Evolutionary conservation across 2,329 filamentous ascomycete species (phyloP).

Genomic region (Fusarium lateritium): DNA sequence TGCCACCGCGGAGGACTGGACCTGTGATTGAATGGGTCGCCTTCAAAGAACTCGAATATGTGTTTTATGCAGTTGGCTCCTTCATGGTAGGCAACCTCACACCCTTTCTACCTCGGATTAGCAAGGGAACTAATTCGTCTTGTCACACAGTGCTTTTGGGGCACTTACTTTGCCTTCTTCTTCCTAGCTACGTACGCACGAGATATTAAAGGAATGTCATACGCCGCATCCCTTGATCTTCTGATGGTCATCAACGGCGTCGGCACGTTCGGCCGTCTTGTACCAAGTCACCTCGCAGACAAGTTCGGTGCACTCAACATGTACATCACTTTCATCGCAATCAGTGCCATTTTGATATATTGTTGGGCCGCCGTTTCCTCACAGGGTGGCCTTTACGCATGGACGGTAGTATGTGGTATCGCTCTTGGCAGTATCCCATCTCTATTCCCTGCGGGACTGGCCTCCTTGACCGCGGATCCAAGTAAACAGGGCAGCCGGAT

Average conservation of each 20-base stretch:
- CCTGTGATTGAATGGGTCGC: conserved; percentile 12
- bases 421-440: conserved; percentile 72
- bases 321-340: not conserved
- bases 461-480: conserved; percentile 67
- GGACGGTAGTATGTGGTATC: conserved; percentile 74
- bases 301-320: conserved; percentile 8
- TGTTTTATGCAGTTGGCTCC: conserved; percentile 4
- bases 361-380: conserved; percentile 70
- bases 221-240: conserved; percentile 2
- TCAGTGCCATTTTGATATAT: conserved; percentile 7
- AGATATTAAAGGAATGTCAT: not conserved
- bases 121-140: not conserved
- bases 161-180: conserved; percentile 20
- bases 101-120: too few relatives aligned
- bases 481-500: conserved; percentile 60
- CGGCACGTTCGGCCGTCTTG: conserved; percentile 7
- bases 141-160: not conserved
- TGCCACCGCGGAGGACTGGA: conserved; percentile 1
- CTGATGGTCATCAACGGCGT: conserved; percentile 16
- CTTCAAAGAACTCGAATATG: conserved; percentile 20
- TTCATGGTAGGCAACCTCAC: conserved; percentile 10
- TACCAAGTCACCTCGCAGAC: conserved; percentile 15
- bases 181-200: conserved; percentile 9
- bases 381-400: conserved; percentile 69
- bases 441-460: conserved; percentile 68